Evolutionary conservation across 129 eudicot species (phyloP).

Genomic region (Deinandra increscens): DNA sequence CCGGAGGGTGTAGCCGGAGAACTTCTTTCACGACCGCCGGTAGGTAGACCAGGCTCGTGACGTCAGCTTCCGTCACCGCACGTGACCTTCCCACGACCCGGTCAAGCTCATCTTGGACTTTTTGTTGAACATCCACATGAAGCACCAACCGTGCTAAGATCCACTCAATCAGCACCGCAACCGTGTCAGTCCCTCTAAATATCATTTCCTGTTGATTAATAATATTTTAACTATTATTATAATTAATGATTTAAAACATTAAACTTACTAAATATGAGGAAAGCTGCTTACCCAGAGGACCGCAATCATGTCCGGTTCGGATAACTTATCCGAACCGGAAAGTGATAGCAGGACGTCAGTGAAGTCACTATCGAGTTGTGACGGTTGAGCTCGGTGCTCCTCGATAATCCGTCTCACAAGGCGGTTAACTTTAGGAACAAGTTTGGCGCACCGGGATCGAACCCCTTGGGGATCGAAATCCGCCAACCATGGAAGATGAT

Average conservation of each 20-base stretch:
- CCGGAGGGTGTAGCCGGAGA: slow-evolving; percentile 88
- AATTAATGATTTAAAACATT: not conserved
- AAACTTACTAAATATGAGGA: slow-evolving; percentile 18
- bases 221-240: not conserved
- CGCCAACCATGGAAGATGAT: slow-evolving; percentile 72
- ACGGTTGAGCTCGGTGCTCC: slow-evolving; percentile 44
- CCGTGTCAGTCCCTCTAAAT: slow-evolving; percentile 93
- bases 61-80: slow-evolving; percentile 57
- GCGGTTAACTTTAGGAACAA: slow-evolving; percentile 69
- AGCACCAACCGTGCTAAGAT: slow-evolving; percentile 73
- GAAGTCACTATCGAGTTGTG: slow-evolving; percentile 42
- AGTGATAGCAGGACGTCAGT: slow-evolving; percentile 81
- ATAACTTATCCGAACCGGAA: slow-evolving; percentile 53
- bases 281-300: slow-evolving; percentile 97
- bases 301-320: slow-evolving; percentile 88
- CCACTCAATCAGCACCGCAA: slow-evolving; percentile 89
- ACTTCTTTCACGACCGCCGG: slow-evolving; percentile 85
- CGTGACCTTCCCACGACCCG: slow-evolving; percentile 69
- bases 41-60: slow-evolving; percentile 51
- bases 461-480: slow-evolving; percentile 69
- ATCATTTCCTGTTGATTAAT: slow-evolving; percentile 84
- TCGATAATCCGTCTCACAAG: slow-evolving; percentile 65
- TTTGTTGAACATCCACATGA: slow-evolving; percentile 69
- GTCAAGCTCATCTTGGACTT: slow-evolving; percentile 69
- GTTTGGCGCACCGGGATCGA: slow-evolving; percentile 62